A percentile compares a stretch with the other conserved stretches of the same genome.
Evolutionary conservation across 73 alveolate species (phyloP).

Genomic region (Paraurostyla sp.): DNA sequence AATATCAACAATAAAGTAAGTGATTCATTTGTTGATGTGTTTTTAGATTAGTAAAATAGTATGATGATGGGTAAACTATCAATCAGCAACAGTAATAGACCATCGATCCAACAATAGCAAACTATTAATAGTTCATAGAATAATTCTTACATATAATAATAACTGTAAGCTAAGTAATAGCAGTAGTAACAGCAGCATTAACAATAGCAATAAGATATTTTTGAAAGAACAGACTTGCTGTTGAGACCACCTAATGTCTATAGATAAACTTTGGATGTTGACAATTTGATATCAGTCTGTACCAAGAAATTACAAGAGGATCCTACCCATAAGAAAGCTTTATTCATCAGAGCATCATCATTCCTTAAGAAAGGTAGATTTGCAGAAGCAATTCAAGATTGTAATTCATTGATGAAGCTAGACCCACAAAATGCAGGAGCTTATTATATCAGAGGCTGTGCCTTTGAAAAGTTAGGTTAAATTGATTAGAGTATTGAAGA

Average conservation of each 20-base stretch:
- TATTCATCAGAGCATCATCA: constrained; percentile 87
- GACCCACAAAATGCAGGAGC: constrained; percentile 89
- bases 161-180: neutral
- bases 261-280: constrained; percentile 84
- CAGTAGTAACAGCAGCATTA: neutral
- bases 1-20: neutral
- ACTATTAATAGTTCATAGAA: too few species aligned
- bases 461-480: constrained; percentile 87
- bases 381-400: constrained; percentile 84
- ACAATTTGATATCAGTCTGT: constrained; percentile 83
- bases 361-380: constrained; percentile 78
- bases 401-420: constrained; percentile 77
- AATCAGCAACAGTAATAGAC: constrained; percentile 12
- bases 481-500: constrained; percentile 91
- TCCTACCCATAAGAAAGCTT: constrained; percentile 86
- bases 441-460: constrained; percentile 88
- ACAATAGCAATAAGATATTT: neutral
- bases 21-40: neutral
- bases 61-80: too few species aligned
- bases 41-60: neutral
- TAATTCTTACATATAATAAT: neutral
- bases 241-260: constrained; percentile 53
- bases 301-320: constrained; percentile 78
- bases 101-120: too few species aligned
- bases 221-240: constrained; percentile 37